A percentile compares a stretch with the other conserved stretches of the same genome.
These are phyloP conservation scores for Aegilops tauschii DNA, from an alignment of 176 grass and related monocot species.

Conservation along the genomic window DNA sequence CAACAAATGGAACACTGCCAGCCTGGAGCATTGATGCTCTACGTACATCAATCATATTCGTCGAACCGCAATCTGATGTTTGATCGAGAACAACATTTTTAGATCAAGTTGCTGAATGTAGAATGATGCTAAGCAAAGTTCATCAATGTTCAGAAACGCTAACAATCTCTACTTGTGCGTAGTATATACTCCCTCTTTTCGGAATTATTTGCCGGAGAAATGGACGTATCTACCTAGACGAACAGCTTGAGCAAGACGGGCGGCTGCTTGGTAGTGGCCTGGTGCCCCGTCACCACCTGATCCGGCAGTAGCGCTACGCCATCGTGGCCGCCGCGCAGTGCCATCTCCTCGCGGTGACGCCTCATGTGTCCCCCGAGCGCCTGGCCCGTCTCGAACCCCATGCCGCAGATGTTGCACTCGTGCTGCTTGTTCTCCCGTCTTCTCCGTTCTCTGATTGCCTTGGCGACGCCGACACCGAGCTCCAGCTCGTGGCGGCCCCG, in stretches of 20 bases:
- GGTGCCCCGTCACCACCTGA: not conserved
- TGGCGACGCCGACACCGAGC: conserved; percentile 34
- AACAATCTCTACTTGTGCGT: too few species aligned
- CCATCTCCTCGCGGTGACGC: conserved; percentile 41
- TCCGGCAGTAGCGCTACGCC: not conserved
- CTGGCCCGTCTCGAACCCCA: conserved; percentile 55
- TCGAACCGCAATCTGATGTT: too few species aligned
- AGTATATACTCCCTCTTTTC: not conserved
- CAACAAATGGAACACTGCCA: too few species aligned
- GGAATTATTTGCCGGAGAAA: too few species aligned
- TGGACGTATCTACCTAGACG: not conserved
- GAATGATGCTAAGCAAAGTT: too few species aligned
- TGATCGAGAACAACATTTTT: too few species aligned
- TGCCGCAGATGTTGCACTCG: conserved; percentile 60
- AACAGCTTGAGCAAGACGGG: not conserved
- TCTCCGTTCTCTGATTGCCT: conserved; percentile 22
- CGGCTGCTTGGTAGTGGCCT: not conserved
- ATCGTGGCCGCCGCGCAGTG: not conserved
- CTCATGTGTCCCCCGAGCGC: conserved; percentile 71
- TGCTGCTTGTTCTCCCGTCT: conserved; percentile 24
- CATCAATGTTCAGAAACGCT: too few species aligned
- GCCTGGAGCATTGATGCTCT: too few species aligned
- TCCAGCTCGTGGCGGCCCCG: conserved; percentile 23
- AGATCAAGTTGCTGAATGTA: too few species aligned
- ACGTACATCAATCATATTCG: too few species aligned